Evolutionary conservation across 495 filamentous ascomycete species (phyloP).

Genomic region (Bathelium albidoporum): DNA sequence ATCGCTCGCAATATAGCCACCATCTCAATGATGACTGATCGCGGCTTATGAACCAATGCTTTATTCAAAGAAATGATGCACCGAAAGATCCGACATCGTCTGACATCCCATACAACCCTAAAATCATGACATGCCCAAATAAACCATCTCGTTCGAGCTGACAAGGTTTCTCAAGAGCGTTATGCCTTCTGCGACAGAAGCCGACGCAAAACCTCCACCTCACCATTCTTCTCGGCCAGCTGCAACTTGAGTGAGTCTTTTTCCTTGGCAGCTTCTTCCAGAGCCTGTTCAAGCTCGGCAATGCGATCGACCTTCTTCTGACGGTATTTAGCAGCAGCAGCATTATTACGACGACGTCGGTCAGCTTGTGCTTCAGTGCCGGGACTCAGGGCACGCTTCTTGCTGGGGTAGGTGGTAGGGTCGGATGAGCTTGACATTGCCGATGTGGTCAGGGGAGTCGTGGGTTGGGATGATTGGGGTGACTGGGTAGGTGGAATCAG

Average conservation of each 20-base stretch:
- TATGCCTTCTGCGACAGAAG: background rate
- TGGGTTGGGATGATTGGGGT: background rate
- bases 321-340: constrained; percentile 30
- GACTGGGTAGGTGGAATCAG: background rate
- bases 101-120: background rate
- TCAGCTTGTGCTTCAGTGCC: background rate
- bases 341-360: constrained; percentile 27
- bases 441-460: background rate
- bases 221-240: constrained; percentile 13
- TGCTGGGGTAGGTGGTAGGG: background rate
- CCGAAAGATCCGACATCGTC: background rate
- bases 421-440: background rate
- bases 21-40: background rate
- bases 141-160: too few species aligned
- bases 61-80: background rate
- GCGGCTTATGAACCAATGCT: background rate
- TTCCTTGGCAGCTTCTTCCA: constrained; percentile 18
- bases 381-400: background rate
- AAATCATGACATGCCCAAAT: background rate
- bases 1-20: background rate
- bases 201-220: constrained; percentile 13
- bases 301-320: constrained; percentile 31
- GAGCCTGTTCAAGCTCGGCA: constrained; percentile 22
- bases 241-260: constrained; percentile 14
- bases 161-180: too few species aligned